A percentile compares a stretch with the other conserved stretches of the same genome.
phyloP scores from a whole-genome alignment of 495 filamentous ascomycete genomes.

The Penicillium atrosanguineum region DNA sequence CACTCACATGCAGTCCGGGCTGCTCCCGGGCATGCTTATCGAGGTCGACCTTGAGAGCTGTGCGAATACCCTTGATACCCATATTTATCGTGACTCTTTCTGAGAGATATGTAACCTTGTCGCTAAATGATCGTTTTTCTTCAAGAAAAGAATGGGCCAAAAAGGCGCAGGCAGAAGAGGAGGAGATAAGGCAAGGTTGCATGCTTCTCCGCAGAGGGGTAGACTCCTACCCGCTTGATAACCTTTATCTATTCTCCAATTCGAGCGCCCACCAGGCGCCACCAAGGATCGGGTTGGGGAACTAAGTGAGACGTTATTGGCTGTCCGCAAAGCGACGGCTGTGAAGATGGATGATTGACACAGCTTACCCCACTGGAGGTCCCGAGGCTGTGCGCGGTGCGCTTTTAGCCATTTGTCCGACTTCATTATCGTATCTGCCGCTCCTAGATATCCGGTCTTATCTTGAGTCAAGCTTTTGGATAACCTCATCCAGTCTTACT shows the following conservation, averaged over 20 bases:
- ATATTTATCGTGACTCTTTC: conserved; percentile 30
- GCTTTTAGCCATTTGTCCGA: neutral
- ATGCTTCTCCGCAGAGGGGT: conserved; percentile 11
- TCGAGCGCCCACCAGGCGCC: neutral
- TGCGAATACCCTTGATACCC: conserved; percentile 64
- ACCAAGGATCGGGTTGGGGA: neutral
- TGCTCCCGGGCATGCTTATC: conserved; percentile 77
- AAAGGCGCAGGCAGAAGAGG: neutral
- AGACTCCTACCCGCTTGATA: neutral
- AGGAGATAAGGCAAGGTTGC: conserved; percentile 4
- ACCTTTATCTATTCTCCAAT: neutral
- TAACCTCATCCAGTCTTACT: neutral
- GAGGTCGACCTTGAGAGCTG: conserved; percentile 71
- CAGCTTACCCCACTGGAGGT: neutral
- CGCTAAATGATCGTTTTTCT: neutral
- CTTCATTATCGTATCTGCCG: neutral
- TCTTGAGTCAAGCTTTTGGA: neutral
- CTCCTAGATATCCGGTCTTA: neutral
- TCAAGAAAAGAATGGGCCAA: neutral
- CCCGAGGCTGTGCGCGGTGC: no score
- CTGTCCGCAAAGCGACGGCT: neutral
- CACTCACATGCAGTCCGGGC: conserved; percentile 68
- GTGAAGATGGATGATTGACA: neutral
- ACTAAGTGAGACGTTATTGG: neutral
- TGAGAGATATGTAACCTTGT: neutral